Conservation (phyloP, 495 filamentous ascomycete species). For the Extremus antarcticus region DNA sequence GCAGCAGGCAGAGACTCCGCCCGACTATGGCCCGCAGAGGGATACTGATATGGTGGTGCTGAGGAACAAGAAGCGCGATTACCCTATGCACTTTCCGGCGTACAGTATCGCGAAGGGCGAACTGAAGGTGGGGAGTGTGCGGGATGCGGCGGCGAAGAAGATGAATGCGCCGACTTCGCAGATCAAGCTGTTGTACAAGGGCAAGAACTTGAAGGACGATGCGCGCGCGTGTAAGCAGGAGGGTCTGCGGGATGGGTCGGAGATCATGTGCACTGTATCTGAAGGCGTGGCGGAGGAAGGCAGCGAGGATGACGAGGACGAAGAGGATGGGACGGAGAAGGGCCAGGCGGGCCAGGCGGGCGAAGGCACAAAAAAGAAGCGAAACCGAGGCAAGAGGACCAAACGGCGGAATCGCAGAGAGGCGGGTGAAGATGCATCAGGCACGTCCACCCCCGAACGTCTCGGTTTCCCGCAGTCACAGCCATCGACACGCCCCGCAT, state of each 20-base stretch:
- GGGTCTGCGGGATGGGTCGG: constrained; percentile 50
- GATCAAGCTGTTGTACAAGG: constrained; percentile 74
- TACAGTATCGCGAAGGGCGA: constrained; percentile 72
- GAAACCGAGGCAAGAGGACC: constrained; percentile 30
- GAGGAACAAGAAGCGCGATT: constrained; percentile 57
- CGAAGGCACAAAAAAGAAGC: constrained; percentile 42
- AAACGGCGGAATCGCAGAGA: constrained; percentile 16
- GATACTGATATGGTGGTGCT: constrained; percentile 73
- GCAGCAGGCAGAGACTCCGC: constrained; percentile 24
- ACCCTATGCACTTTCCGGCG: constrained; percentile 67
- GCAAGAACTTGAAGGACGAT: constrained; percentile 60
- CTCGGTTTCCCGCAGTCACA: constrained; percentile 14
- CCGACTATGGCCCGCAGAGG: constrained; percentile 10
- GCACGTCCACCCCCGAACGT: constrained; percentile 24
- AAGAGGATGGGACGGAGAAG: constrained; percentile 43
- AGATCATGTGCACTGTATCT: constrained; percentile 57
- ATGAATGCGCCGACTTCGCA: constrained; percentile 50
- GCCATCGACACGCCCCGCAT: constrained; percentile 29
- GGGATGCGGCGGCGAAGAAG: constrained; percentile 51
- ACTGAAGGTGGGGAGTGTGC: constrained; percentile 56
- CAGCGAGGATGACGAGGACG: constrained; percentile 37
- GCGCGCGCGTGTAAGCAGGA: constrained; percentile 55
- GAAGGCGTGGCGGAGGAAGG: constrained; percentile 25
- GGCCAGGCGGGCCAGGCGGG: constrained; percentile 46
- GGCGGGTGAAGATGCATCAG: neutral